Percentiles rank a stretch among this genome's conserved stretches.
phyloP scores from a whole-genome alignment of 1,139 yeast species.

The Magnusiomyces paraingens region DNA sequence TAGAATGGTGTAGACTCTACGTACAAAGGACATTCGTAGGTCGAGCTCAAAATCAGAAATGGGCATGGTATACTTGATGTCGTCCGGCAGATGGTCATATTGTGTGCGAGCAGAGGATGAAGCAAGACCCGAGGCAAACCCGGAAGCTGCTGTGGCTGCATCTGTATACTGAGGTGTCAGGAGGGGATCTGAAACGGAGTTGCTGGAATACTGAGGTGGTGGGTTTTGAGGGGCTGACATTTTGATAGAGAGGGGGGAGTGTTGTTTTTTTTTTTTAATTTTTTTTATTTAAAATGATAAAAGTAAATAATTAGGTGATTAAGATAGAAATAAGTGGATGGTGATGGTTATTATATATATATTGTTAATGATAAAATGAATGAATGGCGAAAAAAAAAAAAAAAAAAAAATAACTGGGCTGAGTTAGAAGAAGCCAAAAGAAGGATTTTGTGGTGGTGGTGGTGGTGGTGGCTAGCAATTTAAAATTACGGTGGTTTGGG shows the following conservation, averaged over 20 bases:
- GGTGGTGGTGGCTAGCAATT: too few species aligned
- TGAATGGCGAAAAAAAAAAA: too few species aligned
- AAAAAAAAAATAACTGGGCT: too few species aligned
- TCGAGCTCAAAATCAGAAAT: conserved; percentile 75
- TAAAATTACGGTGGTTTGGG: too few species aligned
- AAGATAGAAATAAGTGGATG: too few species aligned
- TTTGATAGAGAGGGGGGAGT: neutral
- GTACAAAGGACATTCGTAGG: conserved; percentile 66
- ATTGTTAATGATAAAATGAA: too few species aligned
- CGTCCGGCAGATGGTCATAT: conserved; percentile 45
- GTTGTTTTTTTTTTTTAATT: neutral
- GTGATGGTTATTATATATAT: too few species aligned
- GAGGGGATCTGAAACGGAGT: conserved; percentile 16
- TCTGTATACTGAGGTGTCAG: conserved; percentile 12
- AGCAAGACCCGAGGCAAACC: conserved; percentile 6
- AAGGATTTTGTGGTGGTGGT: too few species aligned
- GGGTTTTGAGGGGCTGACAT: conserved; percentile 2
- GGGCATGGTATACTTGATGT: conserved; percentile 74
- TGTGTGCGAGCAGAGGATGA: conserved; percentile 22
- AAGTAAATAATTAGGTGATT: too few species aligned
- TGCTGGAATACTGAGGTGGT: conserved; percentile 15
- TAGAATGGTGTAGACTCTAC: conserved; percentile 73
- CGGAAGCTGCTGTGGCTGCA: conserved; percentile 1
- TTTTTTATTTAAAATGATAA: too few species aligned
- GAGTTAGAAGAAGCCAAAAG: too few species aligned